phyloP scores from a whole-genome alignment of 2,329 filamentous ascomycete species.

The Aspergillus felis region DNA sequence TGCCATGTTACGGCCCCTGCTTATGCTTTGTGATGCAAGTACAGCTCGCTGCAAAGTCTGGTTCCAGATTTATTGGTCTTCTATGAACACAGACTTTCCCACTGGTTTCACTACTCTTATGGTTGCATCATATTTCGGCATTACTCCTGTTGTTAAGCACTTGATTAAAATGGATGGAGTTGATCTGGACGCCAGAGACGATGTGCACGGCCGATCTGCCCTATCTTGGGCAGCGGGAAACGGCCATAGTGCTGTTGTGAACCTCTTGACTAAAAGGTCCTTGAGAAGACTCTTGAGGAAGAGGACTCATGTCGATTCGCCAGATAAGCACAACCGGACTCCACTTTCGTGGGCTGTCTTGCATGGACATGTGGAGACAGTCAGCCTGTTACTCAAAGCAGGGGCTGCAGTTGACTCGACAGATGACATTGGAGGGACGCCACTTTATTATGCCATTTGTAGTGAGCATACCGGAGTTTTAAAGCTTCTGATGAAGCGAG shows the following conservation, averaged over 20 bases:
- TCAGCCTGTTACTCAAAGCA: not conserved
- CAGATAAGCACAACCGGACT: not conserved
- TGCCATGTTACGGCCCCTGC: no score
- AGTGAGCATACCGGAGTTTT: slow-evolving; percentile 1
- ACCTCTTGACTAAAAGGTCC: not conserved
- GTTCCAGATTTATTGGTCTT: no score
- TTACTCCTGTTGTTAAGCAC: no score
- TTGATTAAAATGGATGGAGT: no score
- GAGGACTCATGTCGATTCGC: not conserved
- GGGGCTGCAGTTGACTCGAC: not conserved
- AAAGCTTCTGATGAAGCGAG: slow-evolving; percentile 1
- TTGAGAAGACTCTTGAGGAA: not conserved
- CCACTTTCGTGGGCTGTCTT: not conserved
- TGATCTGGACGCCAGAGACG: no score
- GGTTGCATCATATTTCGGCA: no score
- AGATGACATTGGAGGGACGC: not conserved
- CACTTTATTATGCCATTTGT: not conserved
- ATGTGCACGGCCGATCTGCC: no score
- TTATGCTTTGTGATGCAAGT: no score
- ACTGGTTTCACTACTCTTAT: no score
- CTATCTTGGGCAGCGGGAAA: no score
- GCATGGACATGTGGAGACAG: not conserved
- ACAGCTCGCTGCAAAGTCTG: no score
- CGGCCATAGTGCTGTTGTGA: not conserved
- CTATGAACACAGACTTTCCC: no score